Evolutionary conservation across 768 basidiomycete genomes (phyloP).

Genomic region (Phanerodontia chrysosporium): DNA sequence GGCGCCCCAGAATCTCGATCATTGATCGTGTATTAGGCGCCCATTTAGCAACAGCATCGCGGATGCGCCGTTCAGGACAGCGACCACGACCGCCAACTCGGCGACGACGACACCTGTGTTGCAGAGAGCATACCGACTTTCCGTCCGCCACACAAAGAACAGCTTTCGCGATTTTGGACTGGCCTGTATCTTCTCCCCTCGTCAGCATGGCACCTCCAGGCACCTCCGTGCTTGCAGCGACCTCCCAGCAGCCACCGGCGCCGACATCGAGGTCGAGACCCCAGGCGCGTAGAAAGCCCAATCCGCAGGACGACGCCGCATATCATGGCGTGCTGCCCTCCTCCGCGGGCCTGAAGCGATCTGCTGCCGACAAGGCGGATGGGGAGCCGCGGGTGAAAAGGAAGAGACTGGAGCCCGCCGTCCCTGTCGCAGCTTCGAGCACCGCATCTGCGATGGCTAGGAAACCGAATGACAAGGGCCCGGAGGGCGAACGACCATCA

Average conservation of each 20-base stretch:
- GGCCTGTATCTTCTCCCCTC: background rate
- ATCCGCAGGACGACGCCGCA: conserved; percentile 55
- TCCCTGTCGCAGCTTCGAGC: conserved; percentile 13
- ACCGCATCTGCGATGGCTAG: conserved; percentile 5
- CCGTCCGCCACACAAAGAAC: no score
- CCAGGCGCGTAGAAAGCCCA: conserved; percentile 20
- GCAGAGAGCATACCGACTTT: no score
- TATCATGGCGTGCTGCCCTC: conserved; percentile 35
- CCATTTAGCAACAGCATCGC: background rate
- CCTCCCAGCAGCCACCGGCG: background rate
- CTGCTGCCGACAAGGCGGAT: conserved; percentile 62
- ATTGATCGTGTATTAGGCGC: background rate
- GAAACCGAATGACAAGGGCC: conserved; percentile 7
- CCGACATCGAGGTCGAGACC: conserved; percentile 4
- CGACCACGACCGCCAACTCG: background rate
- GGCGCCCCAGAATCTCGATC: no score
- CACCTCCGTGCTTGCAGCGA: background rate
- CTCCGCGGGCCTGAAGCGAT: conserved; percentile 49
- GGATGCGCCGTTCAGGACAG: background rate
- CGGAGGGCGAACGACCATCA: conserved; percentile 19
- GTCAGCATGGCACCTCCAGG: conserved; percentile 6
- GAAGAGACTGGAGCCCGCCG: conserved; percentile 56
- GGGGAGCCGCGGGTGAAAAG: conserved; percentile 74
- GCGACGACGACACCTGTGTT: background rate
- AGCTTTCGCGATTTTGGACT: background rate